Base-by-base conservation (phyloP, 2,329 filamentous ascomycete species). In the Cadophora malorum region DNA sequence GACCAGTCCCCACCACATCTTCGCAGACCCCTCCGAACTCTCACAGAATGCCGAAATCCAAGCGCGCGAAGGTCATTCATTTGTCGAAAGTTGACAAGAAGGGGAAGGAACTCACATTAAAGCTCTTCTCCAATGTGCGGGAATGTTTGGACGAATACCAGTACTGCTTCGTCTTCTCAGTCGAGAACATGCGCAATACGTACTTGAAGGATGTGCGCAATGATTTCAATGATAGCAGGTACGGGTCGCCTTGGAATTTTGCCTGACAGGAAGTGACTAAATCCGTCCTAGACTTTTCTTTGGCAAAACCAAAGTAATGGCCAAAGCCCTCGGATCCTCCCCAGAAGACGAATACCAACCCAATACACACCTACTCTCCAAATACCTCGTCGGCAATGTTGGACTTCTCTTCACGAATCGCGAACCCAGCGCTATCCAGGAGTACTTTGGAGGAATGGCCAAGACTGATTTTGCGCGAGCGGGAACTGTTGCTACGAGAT, bases 241-340 rank as follows among this genome's bases (percentile, higher is more conserved):
- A 83, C 74, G 85, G 80, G 50, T 60, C 25, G 23, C 31, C 33
- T 14, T 38, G 21, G 4, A 23, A 10, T 14, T 14, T 1, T 16
- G 14, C 7, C 38, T n/a, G 14, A 23, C 0, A 8, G 12, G 9
- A 8, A 5, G 5, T n/a, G 2, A 16, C 45, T 61, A 62, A 63
- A 52, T 23, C 23, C 1, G 10, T n/a, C 35, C 19, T 76, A 96
- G 94, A 75, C 84, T 99, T 79, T 98, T 98, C 88, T 98, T 97
- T 82, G 96, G 95, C 83, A 99, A 98, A 85, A 98, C 95, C 69
- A 98, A 98, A 83, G 94, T 99, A 80, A 98, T 98, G 94, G 90
- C 92, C 76, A 95, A 96, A 82, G 94, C 96, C 67, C 91, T 99
- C 31, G 96, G 96, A 78, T 87, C 87, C 72, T 90, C 85, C 64